phyloP scores from a whole-genome alignment of 2,329 filamentous ascomycete genomes.

The Colletotrichum noveboracense region DNA sequence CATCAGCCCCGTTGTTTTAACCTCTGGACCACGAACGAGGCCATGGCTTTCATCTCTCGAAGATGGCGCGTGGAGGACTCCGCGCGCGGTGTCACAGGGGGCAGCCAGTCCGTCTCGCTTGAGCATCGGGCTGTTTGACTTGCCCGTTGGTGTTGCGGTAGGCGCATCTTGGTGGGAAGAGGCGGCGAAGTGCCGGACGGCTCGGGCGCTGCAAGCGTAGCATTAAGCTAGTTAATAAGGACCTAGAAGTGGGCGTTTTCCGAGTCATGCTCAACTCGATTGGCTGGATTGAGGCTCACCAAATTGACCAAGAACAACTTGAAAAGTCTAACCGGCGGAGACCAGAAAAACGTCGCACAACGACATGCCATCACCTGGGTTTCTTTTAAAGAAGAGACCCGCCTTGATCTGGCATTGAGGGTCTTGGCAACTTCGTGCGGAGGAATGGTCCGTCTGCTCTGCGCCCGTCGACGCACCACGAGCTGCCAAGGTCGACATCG shows the following conservation, averaged over 20 bases:
- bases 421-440: not conserved
- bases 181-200: not conserved
- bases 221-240: not conserved
- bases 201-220: not conserved
- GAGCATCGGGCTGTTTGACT: not conserved
- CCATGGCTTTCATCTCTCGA: not conserved
- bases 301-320: conserved; percentile 11
- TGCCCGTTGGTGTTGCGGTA: not conserved
- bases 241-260: not conserved
- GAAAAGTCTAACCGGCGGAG: conserved; percentile 1
- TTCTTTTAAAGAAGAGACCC: not conserved
- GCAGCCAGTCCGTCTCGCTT: not conserved
- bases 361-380: not conserved
- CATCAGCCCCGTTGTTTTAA: conserved; percentile 9
- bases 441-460: not conserved
- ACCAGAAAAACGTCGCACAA: not conserved
- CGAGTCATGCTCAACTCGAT: conserved; percentile 10
- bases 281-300: not conserved
- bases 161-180: not conserved
- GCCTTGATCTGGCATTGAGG: not conserved
- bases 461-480: not conserved
- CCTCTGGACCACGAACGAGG: not conserved
- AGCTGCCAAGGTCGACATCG: not conserved
- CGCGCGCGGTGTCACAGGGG: not conserved
- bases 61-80: not conserved